Conservation (phyloP, 768 basidiomycete species). For the Xerocomellus intermedius region DNA sequence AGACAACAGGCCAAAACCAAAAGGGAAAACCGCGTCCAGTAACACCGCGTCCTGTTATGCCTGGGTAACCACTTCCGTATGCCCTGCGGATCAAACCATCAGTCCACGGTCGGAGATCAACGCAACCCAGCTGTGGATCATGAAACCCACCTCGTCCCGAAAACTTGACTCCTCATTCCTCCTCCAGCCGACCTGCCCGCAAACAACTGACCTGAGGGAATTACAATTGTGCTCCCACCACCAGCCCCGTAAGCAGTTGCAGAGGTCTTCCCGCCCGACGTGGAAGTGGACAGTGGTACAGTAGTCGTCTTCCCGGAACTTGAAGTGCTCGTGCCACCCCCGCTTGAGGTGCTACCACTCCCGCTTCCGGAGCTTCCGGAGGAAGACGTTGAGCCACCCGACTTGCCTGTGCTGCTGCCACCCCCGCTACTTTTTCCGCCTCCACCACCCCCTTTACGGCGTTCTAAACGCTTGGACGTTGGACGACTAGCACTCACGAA, state of each 20-base stretch:
- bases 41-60: constrained; percentile 44
- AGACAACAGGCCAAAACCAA: constrained; percentile 63
- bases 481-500: constrained; percentile 6
- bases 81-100: constrained; percentile 30
- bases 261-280: constrained; percentile 23
- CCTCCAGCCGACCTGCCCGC: constrained; percentile 53
- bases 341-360: neutral
- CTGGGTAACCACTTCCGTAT: constrained; percentile 68
- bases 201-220: constrained; percentile 46
- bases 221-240: constrained; percentile 31
- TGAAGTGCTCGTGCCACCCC: constrained; percentile 1
- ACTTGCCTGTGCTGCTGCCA: constrained; percentile 8
- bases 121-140: neutral
- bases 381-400: constrained; percentile 10
- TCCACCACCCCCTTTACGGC: constrained; percentile 36
- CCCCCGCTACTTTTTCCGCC: constrained; percentile 20
- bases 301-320: constrained; percentile 6
- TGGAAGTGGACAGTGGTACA: constrained; percentile 20
- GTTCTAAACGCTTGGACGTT: constrained; percentile 8
- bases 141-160: constrained; percentile 40
- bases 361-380: constrained; percentile 4
- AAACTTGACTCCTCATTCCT: constrained; percentile 44
- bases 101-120: neutral
- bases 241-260: constrained; percentile 36
- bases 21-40: constrained; percentile 56